Percentiles rank a stretch among this genome's conserved stretches.
These are phyloP conservation scores for Populus hybrid DNA, from an alignment of 441 rosid species.

Conservation along the genomic window DNA sequence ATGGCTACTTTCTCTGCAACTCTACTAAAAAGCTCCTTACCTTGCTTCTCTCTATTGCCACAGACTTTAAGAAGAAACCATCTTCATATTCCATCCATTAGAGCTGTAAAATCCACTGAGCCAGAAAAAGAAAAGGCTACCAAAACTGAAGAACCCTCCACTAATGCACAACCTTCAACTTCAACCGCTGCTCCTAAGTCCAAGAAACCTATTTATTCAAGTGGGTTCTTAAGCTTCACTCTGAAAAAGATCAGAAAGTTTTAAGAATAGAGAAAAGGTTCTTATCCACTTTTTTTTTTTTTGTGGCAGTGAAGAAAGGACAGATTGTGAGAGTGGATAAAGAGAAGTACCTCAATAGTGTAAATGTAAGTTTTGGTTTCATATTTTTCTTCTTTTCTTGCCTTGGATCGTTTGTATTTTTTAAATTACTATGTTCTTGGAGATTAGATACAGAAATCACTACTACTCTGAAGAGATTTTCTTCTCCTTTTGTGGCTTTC, in stretches of 20 bases:
- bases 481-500: too few relatives aligned
- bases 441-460: neutral
- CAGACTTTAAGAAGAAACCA: slow-evolving; percentile 20
- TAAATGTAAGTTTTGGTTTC: slow-evolving; percentile 45
- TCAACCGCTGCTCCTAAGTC: slow-evolving; percentile 34
- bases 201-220: slow-evolving; percentile 81
- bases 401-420: neutral
- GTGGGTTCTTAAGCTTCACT: slow-evolving; percentile 29
- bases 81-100: slow-evolving; percentile 23
- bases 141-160: slow-evolving; percentile 24
- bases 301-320: slow-evolving; percentile 87
- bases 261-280: neutral
- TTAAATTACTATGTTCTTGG: neutral
- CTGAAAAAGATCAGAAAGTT: neutral
- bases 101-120: slow-evolving; percentile 39
- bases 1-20: slow-evolving; percentile 58
- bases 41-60: slow-evolving; percentile 28
- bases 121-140: slow-evolving; percentile 42
- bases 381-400: neutral
- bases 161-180: slow-evolving; percentile 40
- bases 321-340: slow-evolving; percentile 94
- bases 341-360: slow-evolving; percentile 81
- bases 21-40: slow-evolving; percentile 35
- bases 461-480: neutral
- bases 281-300: neutral